Conservation (phyloP, 495 filamentous ascomycete species). For the Friedmanniomyces simplex region DNA sequence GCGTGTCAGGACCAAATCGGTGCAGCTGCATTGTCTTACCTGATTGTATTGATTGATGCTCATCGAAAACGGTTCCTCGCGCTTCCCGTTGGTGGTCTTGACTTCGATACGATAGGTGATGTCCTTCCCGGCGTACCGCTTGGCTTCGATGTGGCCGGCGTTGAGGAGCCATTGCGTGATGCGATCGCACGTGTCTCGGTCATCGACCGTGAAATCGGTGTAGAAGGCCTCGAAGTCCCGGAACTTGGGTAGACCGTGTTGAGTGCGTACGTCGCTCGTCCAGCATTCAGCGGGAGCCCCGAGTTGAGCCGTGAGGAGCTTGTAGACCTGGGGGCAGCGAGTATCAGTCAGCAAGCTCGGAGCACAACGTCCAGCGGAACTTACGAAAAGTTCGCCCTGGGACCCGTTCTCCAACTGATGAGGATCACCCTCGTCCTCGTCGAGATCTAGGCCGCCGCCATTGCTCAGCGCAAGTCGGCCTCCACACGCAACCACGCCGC, state of each 20-base stretch:
- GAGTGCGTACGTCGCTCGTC: slow-evolving; percentile 6
- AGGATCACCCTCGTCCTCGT: not conserved
- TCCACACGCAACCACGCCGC: not conserved
- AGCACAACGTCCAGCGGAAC: too few species aligned
- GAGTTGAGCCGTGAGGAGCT: slow-evolving; percentile 1
- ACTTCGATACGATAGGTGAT: slow-evolving; percentile 15
- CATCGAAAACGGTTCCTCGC: slow-evolving; percentile 9
- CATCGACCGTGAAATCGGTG: slow-evolving; percentile 9
- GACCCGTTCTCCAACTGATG: not conserved
- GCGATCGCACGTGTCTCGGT: not conserved
- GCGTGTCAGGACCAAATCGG: not conserved
- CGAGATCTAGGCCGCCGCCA: not conserved
- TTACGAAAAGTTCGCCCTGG: not conserved
- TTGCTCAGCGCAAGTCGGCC: not conserved
- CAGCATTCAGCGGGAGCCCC: not conserved
- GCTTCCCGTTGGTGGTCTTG: slow-evolving; percentile 7
- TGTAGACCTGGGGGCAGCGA: not conserved
- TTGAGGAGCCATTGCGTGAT: slow-evolving; percentile 7
- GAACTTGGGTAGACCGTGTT: not conserved
- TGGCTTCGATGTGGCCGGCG: not conserved
- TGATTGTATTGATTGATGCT: slow-evolving; percentile 5
- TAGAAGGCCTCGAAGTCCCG: not conserved
- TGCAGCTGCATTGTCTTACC: not conserved
- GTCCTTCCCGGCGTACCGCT: not conserved
- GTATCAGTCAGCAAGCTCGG: not conserved